phyloP scores from a whole-genome alignment of 2,329 filamentous ascomycete genomes.

The Phyllosticta citribraziliensis region DNA sequence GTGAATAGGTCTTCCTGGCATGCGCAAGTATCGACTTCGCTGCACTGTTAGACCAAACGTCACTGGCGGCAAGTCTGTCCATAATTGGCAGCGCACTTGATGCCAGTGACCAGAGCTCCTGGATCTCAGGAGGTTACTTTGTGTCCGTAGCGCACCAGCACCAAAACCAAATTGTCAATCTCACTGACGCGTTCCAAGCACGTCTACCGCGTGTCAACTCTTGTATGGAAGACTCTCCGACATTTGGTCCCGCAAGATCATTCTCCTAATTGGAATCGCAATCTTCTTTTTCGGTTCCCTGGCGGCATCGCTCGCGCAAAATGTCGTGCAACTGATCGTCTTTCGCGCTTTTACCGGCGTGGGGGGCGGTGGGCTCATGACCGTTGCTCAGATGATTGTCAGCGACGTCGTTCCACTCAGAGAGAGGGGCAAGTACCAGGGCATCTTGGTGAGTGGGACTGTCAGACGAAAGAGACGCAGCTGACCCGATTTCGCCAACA shows the following conservation, averaged over 20 bases:
- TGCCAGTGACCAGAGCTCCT: conserved; percentile 42
- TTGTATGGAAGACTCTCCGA: conserved; percentile 47
- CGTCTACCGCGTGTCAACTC: conserved; percentile 39
- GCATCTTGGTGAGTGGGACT: conserved; percentile 13
- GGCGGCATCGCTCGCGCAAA: conserved; percentile 34
- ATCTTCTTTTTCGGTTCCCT: conserved; percentile 41
- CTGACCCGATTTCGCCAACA: conserved; percentile 12
- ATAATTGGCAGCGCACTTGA: conserved; percentile 44
- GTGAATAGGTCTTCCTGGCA: conserved; percentile 44
- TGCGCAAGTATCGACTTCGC: conserved; percentile 47
- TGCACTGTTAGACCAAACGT: conserved; percentile 50
- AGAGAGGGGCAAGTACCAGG: conserved; percentile 20
- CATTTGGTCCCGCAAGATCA: conserved; percentile 49
- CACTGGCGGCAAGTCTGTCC: conserved; percentile 44
- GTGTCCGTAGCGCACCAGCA: conserved; percentile 28
- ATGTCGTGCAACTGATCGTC: conserved; percentile 29
- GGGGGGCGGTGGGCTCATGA: conserved; percentile 18
- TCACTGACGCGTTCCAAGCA: conserved; percentile 11
- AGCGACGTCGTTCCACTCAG: conserved; percentile 22
- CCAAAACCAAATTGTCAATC: neutral
- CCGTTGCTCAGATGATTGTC: conserved; percentile 21
- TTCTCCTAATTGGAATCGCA: conserved; percentile 38
- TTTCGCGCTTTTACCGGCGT: conserved; percentile 17
- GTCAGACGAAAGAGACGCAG: neutral
- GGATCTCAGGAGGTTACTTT: conserved; percentile 49